Percentiles rank a stretch among this genome's conserved stretches.
phyloP scores from a whole-genome alignment of 2,329 filamentous ascomycete species.

The Remersonia thermophila region DNA sequence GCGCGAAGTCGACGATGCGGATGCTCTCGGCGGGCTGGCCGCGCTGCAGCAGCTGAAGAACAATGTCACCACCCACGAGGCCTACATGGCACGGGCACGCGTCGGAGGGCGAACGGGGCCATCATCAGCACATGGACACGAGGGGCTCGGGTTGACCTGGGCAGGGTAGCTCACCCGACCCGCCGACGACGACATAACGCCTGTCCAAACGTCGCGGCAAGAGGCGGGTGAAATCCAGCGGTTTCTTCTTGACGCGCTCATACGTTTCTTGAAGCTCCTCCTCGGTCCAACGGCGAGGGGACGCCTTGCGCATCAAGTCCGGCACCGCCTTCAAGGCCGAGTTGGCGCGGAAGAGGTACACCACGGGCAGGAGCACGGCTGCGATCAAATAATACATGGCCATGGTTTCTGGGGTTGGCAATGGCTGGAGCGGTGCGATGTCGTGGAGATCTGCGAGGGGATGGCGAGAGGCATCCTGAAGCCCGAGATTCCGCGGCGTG shows the following conservation, averaged over 20 bases:
- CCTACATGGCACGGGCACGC: conserved; percentile 22
- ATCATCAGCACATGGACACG: conserved; percentile 5
- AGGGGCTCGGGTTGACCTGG: background rate
- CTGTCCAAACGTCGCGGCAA: conserved; percentile 29
- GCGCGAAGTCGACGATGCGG: conserved; percentile 39
- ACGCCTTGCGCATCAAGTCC: conserved; percentile 22
- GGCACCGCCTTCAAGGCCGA: conserved; percentile 25
- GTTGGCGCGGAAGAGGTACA: conserved; percentile 28
- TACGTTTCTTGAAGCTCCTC: conserved; percentile 25
- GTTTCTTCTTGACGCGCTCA: conserved; percentile 23
- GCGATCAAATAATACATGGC: too few relatives aligned
- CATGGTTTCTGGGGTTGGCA: too few relatives aligned
- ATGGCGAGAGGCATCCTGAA: too few relatives aligned
- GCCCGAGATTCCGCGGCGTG: too few relatives aligned
- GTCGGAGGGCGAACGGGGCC: too few relatives aligned
- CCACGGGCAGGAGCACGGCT: conserved; percentile 1
- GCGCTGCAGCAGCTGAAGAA: conserved; percentile 38
- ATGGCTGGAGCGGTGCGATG: too few relatives aligned
- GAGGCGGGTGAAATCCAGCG: conserved; percentile 26
- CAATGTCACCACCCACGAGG: conserved; percentile 42
- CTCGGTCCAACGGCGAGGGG: conserved; percentile 25
- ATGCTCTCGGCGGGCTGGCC: conserved; percentile 39
- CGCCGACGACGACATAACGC: conserved; percentile 34
- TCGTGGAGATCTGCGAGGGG: too few relatives aligned
- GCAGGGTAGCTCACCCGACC: conserved; percentile 28